These are phyloP conservation scores for Podospora comata DNA, from an alignment of 495 filamentous ascomycete species.

Conservation along the genomic window DNA sequence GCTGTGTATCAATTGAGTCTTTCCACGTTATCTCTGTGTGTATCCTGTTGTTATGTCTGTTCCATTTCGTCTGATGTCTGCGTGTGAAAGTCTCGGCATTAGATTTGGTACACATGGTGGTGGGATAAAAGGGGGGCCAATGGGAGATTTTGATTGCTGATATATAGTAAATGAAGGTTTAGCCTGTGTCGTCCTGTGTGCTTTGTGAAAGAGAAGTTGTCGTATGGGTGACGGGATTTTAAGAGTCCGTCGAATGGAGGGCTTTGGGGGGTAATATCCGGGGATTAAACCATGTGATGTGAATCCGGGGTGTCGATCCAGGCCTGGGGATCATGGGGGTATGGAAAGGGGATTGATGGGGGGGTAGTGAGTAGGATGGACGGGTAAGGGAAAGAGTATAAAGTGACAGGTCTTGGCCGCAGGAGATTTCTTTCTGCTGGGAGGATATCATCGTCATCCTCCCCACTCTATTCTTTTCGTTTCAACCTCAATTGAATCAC, in stretches of 20 bases:
- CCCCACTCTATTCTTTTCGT: too few relatives aligned
- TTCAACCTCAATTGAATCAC: too few relatives aligned
- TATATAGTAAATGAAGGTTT: slow-evolving; percentile 8
- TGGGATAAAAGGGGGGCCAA: slow-evolving; percentile 1
- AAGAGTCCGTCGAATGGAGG: neutral
- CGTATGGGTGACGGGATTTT: neutral
- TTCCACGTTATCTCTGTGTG: slow-evolving; percentile 8
- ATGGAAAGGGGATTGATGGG: neutral
- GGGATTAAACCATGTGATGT: neutral
- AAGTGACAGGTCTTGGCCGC: neutral
- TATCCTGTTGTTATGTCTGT: neutral
- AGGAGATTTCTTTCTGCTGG: neutral
- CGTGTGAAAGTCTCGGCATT: slow-evolving; percentile 8
- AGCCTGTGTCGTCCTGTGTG: neutral
- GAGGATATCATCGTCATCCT: neutral
- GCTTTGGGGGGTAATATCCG: neutral
- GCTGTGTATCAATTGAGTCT: slow-evolving; percentile 42
- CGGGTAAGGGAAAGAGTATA: slow-evolving; percentile 1
- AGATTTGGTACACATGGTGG: neutral
- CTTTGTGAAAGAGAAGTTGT: neutral
- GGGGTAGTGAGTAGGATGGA: neutral
- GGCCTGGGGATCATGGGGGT: neutral
- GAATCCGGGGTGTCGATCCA: neutral
- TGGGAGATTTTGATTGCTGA: neutral
- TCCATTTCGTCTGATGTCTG: neutral